phyloP scores from a whole-genome alignment of 805 yeast species.

The Kazachstania martiniae region DNA sequence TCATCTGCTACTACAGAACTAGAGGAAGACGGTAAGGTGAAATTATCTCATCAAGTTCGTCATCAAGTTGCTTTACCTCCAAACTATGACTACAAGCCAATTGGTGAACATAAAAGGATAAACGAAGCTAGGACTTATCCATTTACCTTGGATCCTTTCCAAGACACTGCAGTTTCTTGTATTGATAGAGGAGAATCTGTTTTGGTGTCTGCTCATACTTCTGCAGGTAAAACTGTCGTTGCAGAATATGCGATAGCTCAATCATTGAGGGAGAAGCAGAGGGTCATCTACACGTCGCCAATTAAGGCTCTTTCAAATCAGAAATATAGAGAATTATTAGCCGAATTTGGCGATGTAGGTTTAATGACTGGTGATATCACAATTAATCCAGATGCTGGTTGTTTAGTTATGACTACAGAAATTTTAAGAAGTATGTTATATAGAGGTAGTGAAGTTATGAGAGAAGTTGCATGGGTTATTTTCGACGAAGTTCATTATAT shows the following conservation, averaged over 20 bases:
- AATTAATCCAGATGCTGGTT: constrained; percentile 95
- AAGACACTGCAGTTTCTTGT: constrained; percentile 91
- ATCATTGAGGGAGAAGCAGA: constrained; percentile 79
- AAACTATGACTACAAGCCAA: constrained; percentile 76
- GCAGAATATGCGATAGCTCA: constrained; percentile 97
- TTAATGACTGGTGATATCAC: constrained; percentile 99
- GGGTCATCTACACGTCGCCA: constrained; percentile 93
- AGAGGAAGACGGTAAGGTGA: constrained; percentile 43
- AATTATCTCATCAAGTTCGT: constrained; percentile 84
- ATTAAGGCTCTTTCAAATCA: constrained; percentile 92
- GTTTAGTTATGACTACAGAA: constrained; percentile 98
- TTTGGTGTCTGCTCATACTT: constrained; percentile 92
- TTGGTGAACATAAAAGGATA: constrained; percentile 70
- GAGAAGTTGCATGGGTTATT: constrained; percentile 98
- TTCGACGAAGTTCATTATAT: constrained; percentile 98
- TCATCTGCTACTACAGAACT: constrained; percentile 30
- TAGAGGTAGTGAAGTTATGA: constrained; percentile 94
- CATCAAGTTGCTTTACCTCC: constrained; percentile 97
- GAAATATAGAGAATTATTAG: constrained; percentile 81
- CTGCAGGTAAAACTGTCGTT: constrained; percentile 95
- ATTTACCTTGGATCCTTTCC: constrained; percentile 91
- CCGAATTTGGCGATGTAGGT: constrained; percentile 95
- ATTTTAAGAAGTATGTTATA: constrained; percentile 94
- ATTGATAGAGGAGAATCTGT: constrained; percentile 92
- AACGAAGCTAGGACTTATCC: constrained; percentile 86